Base-by-base conservation (phyloP, 116 monocot genomes). In the Trichopus zeylanicus region DNA sequence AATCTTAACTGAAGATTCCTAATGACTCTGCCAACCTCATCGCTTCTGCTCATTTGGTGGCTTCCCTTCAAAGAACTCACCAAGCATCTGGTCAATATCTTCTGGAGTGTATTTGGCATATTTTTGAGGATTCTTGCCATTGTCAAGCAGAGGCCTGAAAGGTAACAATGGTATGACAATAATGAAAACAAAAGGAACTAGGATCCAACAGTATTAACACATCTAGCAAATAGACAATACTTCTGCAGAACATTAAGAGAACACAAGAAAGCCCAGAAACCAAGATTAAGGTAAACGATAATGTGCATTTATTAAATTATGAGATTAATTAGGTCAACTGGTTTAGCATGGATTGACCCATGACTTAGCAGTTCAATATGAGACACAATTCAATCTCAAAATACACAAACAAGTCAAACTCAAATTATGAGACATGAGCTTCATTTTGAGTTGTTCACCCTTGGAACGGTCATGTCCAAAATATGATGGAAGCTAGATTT, bases 11-110 rank as follows among this genome's bases (percentile, higher is more conserved):
- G n/a, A n/a, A 51, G 5, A 51, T 25, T 51, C 4, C 51, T 8
- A 10, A 18, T 9, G 51, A 8, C 6, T 22, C 1, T 8, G 4
- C 4, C 9, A 51, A 21, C 53, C 26, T 85, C 52, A 85, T 18
- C 85, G 73, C 66, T 69, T 85, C 42, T 65, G 72, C 15, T 82
- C 82, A 31, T 48, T 57, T 39, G 60, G 65, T 20, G 72, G 57
- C 62, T 71, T 71, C 16, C 82, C 74, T 29, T 82, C 78, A 27
- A 91, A 91, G 63, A 91, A 82, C 37, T 82, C 78, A 7, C 74
- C 73, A 5, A 91, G 70, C 67, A 85, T 70, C 26, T 73, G 67
- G 1, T 85, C 76, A 20, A 91, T 46, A 42, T 79, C 86, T 54
- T 79, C 90, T n/a, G 82, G 76, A 26, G 65, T 67, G 61, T 68